phyloP scores from a whole-genome alignment of 2,329 filamentous ascomycete genomes.

The Dendrostoma leiphaemia region DNA sequence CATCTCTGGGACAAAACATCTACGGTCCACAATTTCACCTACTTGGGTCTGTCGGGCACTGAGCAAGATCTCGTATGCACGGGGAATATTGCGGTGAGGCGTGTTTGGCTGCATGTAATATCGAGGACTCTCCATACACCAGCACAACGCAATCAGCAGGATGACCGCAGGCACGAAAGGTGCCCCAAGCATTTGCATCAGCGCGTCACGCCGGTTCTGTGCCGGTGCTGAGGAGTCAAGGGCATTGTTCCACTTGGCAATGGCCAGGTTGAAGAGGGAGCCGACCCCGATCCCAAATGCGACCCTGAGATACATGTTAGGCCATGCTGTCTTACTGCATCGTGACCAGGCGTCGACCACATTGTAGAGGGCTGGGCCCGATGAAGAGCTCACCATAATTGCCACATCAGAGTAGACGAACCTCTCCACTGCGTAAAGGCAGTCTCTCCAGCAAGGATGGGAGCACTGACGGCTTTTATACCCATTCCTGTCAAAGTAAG shows the following conservation, averaged over 20 bases:
- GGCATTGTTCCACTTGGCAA: constrained; percentile 24
- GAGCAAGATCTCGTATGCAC: constrained; percentile 32
- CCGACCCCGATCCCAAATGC: constrained; percentile 36
- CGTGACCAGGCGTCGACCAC: not conserved
- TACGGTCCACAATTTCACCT: not conserved
- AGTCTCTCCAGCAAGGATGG: constrained; percentile 45
- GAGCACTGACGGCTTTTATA: constrained; percentile 46
- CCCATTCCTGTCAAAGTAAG: constrained; percentile 37
- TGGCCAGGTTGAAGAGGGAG: constrained; percentile 36
- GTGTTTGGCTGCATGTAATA: constrained; percentile 37
- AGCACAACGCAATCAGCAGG: constrained; percentile 32
- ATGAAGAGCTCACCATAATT: constrained; percentile 35
- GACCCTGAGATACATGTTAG: constrained; percentile 30
- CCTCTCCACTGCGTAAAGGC: constrained; percentile 47
- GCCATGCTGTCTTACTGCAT: no score
- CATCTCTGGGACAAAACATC: no score
- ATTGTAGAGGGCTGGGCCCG: not conserved
- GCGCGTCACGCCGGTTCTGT: constrained; percentile 18
- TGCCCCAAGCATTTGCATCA: constrained; percentile 33
- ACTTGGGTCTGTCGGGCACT: constrained; percentile 37
- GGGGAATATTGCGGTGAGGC: constrained; percentile 31
- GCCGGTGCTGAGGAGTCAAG: not conserved
- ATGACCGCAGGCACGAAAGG: constrained; percentile 34
- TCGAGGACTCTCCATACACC: constrained; percentile 39
- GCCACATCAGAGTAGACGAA: constrained; percentile 46